Evolutionary conservation across 805 yeast genomes (phyloP), one percentile per base, ranked within the genome.

Genomic region (Saturnispora silvae): DNA sequence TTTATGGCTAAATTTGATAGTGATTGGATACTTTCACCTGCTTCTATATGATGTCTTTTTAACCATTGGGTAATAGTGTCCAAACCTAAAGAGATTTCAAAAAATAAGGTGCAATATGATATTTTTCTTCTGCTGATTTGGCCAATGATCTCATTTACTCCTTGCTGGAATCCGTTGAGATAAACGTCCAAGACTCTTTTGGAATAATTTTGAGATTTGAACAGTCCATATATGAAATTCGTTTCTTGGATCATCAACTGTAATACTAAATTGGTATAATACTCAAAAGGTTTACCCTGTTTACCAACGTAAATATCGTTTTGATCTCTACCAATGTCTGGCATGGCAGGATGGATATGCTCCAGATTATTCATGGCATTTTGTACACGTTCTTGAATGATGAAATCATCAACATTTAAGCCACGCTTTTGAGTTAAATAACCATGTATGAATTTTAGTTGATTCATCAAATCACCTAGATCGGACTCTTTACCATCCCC

Each of bases 161-260:
- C 53, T 32, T 54, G 50, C 3, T 61, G 46, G 46, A 62, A 70
- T 11, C 61, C 61, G 2, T 61, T 61, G 6, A 68, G 36, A 56
- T 30, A 70, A 45, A 39, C 54, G 68, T 75, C 35, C 70, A 67
- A 4, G 77, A 83, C 52, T 65, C 72, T 51, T n/a, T n/a, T n/a
- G 71, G 77, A 54, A 1, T 73, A 80, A 9, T 60, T 64, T 41
- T 61, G 67, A 57, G 56, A 20, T 61, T 61, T 15, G 72, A 69
- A 36, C 1, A 54, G 20, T 24, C 38, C 35, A 6, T 48, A 45
- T 11, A 48, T 32, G 8, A 51, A 38, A 7, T 34, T 25, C 5
- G 48, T 43, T 36, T 54, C 60, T 16, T 37, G 33, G 16, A 17
- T 37, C 28, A 55, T 31, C 4, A 43, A 30, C 10, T 27, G 17